Percentiles rank a stretch among this genome's conserved stretches.
These are phyloP conservation scores for Candida rishiriensis DNA, from an alignment of 805 yeast genomes.

Conservation along the genomic window DNA sequence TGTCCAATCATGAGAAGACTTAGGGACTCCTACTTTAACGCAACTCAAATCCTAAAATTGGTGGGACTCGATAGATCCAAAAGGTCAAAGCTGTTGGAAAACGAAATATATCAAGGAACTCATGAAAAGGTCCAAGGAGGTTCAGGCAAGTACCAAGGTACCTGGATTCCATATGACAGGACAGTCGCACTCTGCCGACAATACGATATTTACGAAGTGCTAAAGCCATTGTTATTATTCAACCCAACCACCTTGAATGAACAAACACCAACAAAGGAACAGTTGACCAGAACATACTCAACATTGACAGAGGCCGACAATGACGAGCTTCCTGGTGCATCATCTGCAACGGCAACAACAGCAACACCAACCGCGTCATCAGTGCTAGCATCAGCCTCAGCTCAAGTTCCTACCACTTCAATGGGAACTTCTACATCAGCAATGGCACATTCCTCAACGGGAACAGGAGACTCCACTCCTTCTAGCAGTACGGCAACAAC, in stretches of 20 bases:
- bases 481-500: no score
- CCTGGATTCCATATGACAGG: constrained; percentile 64
- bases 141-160: constrained; percentile 71
- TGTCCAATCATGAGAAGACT: constrained; percentile 65
- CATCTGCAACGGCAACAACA: constrained; percentile 83
- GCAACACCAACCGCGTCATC: constrained; percentile 80
- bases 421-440: no score
- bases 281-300: constrained; percentile 20
- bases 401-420: no score
- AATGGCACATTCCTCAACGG: no score
- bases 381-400: constrained; percentile 33
- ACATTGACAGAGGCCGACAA: constrained; percentile 19
- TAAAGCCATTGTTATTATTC: constrained; percentile 46
- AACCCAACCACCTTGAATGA: constrained; percentile 11
- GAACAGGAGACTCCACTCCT: no score
- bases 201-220: constrained; percentile 50
- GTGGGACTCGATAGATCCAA: constrained; percentile 65
- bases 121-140: constrained; percentile 75
- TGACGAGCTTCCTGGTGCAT: constrained; percentile 48
- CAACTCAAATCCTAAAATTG: constrained; percentile 65
- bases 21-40: constrained; percentile 62
- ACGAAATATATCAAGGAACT: constrained; percentile 56
- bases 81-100: constrained; percentile 58
- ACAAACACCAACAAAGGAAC: constrained; percentile 45
- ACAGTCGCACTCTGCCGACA: constrained; percentile 57